Base-by-base conservation (phyloP, 257 asterid species). In the Solanum sejunctum region DNA sequence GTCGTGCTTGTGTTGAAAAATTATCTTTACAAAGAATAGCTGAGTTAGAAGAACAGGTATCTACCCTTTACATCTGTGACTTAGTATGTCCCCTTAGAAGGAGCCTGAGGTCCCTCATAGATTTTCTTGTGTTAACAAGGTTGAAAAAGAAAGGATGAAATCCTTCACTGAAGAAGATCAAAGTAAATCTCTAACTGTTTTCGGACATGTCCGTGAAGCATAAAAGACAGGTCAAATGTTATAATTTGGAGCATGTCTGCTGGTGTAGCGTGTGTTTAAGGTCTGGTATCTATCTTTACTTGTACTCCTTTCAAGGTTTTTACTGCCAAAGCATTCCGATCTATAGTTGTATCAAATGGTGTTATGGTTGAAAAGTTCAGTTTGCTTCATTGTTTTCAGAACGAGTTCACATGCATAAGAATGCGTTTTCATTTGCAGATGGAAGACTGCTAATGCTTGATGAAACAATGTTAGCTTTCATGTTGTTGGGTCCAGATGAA, bases 1-100 rank as follows among this genome's bases (percentile, higher is more conserved):
- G 96, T 21, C 99, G 98, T 84, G 98, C 98, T 9, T 90, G 85
- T 86, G 88, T 96, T 20, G 99, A 95, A 84, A 94, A 92, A 73
- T 86, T 93, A 84, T 93, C 99, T 58, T 85, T 96, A 83, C 97
- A 89, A 81, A 93, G 99, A 89, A 93, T 96, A 88, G 83, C 97
- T 32, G 96, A 92, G 93, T 86, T 96, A 92, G 99, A 96, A 90
- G 93, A 93, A 78, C 97, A 93, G 97, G 98, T 95, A 88, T 64
- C 81, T 45, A 55, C 28, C 28, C 9, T 75, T 72, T 63, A 23
- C 32, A 60, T 39, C 67, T 63, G 43, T 10, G 23, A 41, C 32
- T 21, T 32, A 28, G 78, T 52, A 13, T 58, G 57, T 56, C 73
- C 63, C 47, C 26, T 84, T 80, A 49, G 84, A 77, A 80, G 55